Conservation (phyloP, 306 rosid genomes). For the Glycyrrhiza uralensis region DNA sequence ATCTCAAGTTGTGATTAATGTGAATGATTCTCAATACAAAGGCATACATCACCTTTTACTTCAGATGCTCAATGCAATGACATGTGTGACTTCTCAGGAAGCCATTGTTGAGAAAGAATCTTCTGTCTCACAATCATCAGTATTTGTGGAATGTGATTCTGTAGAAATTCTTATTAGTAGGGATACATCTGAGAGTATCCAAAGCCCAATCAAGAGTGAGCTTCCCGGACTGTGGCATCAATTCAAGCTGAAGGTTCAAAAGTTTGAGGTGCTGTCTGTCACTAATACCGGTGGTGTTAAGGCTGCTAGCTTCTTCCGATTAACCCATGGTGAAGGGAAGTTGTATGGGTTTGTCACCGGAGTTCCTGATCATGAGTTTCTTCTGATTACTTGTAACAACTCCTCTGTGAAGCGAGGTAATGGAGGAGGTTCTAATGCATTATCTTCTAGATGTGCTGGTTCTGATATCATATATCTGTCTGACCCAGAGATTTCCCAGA, state of each 20-base stretch:
- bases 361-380: slow-evolving; percentile 70
- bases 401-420: slow-evolving; percentile 79
- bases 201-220: slow-evolving; percentile 71
- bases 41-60: slow-evolving; percentile 45
- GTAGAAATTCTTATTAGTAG: slow-evolving; percentile 56
- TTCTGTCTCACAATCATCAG: slow-evolving; percentile 59
- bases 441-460: slow-evolving; percentile 80
- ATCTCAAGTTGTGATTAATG: slow-evolving; percentile 43
- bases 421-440: slow-evolving; percentile 90
- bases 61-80: slow-evolving; percentile 53
- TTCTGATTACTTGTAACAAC: slow-evolving; percentile 72
- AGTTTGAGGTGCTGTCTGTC: slow-evolving; percentile 66
- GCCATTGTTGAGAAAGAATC: slow-evolving; percentile 37
- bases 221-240: slow-evolving; percentile 84
- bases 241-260: slow-evolving; percentile 66
- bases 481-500: slow-evolving; percentile 60
- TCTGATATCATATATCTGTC: slow-evolving; percentile 69
- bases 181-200: slow-evolving; percentile 49
- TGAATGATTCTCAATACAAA: slow-evolving; percentile 55
- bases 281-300: slow-evolving; percentile 67
- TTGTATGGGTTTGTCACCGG: slow-evolving; percentile 64
- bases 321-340: slow-evolving; percentile 86
- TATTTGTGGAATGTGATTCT: slow-evolving; percentile 58
- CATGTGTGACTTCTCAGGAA: slow-evolving; percentile 41
- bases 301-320: slow-evolving; percentile 72